Percentiles rank a stretch among this genome's conserved stretches.
phyloP scores from a whole-genome alignment of 768 basidiomycete genomes.

The Kwoniella shandongensis region DNA sequence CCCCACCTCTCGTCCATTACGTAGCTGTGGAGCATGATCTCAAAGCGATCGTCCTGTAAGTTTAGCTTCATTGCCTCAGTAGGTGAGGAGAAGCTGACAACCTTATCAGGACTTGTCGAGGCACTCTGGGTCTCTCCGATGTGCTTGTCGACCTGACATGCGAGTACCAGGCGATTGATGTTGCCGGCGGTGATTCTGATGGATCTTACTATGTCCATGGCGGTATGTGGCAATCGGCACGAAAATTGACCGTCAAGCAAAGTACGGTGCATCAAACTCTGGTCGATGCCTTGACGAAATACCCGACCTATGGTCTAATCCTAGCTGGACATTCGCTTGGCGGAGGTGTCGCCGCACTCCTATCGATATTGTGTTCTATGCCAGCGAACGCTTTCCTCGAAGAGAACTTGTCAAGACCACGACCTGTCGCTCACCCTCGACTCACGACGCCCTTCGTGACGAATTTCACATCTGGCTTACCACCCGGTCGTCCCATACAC shows the following conservation, averaged over 20 bases:
- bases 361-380: constrained; percentile 48
- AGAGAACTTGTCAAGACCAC: constrained; percentile 12
- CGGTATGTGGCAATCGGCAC: constrained; percentile 51
- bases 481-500: constrained; percentile 54
- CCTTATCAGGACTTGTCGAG: constrained; percentile 46
- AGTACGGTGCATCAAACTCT: constrained; percentile 53
- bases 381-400: constrained; percentile 29
- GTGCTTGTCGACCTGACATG: constrained; percentile 55
- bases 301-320: constrained; percentile 53
- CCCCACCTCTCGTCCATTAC: constrained; percentile 48
- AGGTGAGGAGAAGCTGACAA: not conserved
- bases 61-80: not conserved
- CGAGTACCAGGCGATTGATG: constrained; percentile 47
- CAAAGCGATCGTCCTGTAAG: constrained; percentile 51
- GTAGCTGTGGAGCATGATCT: constrained; percentile 53
- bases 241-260: constrained; percentile 38
- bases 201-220: constrained; percentile 51
- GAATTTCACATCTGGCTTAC: constrained; percentile 46
- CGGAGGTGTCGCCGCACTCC: constrained; percentile 54
- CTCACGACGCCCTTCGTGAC: constrained; percentile 53
- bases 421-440: constrained; percentile 25
- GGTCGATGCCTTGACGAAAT: constrained; percentile 41
- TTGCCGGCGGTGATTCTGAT: constrained; percentile 44
- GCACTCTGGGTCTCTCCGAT: constrained; percentile 54
- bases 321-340: constrained; percentile 55